Percentiles rank a stretch among this genome's conserved stretches.
Conservation (phyloP, 2,329 filamentous ascomycete genomes). For the Plectosphaerella cucumerina region DNA sequence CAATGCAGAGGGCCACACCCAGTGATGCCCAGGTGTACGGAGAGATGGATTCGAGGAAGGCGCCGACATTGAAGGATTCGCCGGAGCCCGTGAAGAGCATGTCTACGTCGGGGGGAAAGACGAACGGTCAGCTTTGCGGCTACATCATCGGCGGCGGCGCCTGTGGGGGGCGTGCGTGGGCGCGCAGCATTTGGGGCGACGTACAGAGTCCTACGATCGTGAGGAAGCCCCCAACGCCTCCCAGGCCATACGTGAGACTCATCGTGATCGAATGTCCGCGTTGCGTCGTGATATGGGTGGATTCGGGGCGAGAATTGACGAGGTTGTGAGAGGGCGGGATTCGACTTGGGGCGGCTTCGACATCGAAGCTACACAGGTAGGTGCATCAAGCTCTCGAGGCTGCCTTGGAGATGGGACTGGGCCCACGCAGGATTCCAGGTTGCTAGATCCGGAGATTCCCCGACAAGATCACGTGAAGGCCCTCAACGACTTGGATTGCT, state of each 20-base stretch:
- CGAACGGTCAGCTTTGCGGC: slow-evolving; percentile 9
- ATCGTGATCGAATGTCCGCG: slow-evolving; percentile 41
- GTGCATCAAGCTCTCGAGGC: slow-evolving; percentile 12
- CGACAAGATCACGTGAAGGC: background rate
- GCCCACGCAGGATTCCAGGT: too few species aligned
- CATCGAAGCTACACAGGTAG: slow-evolving; percentile 10
- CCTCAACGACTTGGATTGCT: background rate
- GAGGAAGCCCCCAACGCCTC: slow-evolving; percentile 64
- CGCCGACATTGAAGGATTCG: slow-evolving; percentile 94
- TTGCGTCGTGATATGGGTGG: slow-evolving; percentile 13
- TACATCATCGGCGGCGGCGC: background rate
- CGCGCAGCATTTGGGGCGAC: slow-evolving; percentile 30
- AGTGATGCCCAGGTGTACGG: slow-evolving; percentile 90
- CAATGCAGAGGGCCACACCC: slow-evolving; percentile 92
- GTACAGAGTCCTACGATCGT: slow-evolving; percentile 75
- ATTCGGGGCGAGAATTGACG: background rate
- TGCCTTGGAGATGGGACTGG: background rate
- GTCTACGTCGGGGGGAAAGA: slow-evolving; percentile 57
- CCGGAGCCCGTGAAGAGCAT: slow-evolving; percentile 98
- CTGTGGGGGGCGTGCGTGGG: background rate
- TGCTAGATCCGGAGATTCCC: too few species aligned
- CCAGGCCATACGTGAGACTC: slow-evolving; percentile 69
- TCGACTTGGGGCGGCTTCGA: slow-evolving; percentile 4
- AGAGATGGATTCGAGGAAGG: slow-evolving; percentile 89
- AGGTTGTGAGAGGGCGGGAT: slow-evolving; percentile 3